A percentile compares a stretch with the other conserved stretches of the same genome.
These are phyloP conservation scores for Tulasnella sp. DNA, from an alignment of 768 basidiomycete species.

Conservation along the genomic window DNA sequence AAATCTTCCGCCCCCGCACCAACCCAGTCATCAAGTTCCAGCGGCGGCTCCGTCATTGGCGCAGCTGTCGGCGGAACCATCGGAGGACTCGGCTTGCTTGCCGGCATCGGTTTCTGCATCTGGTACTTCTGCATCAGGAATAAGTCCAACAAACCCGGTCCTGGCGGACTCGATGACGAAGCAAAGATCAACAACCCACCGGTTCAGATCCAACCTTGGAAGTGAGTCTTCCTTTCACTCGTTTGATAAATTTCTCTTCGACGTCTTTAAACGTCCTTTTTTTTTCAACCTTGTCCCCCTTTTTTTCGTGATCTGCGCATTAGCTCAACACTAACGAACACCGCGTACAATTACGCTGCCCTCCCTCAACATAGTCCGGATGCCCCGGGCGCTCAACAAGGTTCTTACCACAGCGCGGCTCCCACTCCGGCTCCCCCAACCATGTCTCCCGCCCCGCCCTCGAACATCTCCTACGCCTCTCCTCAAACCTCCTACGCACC, in stretches of 20 bases:
- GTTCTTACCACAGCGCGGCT: not conserved
- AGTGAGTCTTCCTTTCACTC: not conserved
- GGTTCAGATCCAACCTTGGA: not conserved
- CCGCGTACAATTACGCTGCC: not conserved
- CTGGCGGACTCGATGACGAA: not conserved
- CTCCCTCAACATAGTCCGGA: not conserved
- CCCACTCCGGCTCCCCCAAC: not conserved
- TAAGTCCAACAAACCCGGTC: not conserved
- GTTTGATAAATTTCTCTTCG: not conserved
- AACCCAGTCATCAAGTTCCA: not conserved
- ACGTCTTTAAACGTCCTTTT: not conserved
- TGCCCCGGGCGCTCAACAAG: not conserved
- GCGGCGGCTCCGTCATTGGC: not conserved
- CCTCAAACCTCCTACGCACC: not conserved
- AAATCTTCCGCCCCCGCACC: not conserved
- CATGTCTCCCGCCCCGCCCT: not conserved
- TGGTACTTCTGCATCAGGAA: conserved; percentile 5
- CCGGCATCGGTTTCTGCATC: not conserved
- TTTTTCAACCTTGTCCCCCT: not conserved
- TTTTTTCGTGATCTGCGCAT: not conserved
- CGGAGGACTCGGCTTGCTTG: not conserved
- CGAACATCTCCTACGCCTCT: not conserved
- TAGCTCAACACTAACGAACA: not conserved
- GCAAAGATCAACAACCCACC: not conserved
- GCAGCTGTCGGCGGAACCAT: not conserved